Evolutionary conservation across 1,284 basidiomycete species (phyloP), one percentile per base, ranked within the genome.

Genomic region (Schizopora paradoxa): DNA sequence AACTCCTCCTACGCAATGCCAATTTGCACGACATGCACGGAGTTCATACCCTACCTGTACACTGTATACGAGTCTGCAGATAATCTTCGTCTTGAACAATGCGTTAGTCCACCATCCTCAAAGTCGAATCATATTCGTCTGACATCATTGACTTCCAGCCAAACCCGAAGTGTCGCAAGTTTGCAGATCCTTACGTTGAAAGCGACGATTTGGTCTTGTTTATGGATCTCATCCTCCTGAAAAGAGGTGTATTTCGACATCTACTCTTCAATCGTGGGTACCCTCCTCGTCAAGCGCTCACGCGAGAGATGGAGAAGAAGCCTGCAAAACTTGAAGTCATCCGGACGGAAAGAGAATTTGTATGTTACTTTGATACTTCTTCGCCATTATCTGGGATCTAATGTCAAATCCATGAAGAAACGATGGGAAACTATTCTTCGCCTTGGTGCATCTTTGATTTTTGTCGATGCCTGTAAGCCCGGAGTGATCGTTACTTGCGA

Each of bases 101-200:
- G 78, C 68, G 90, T 85, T 55, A 64, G 77, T 76, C 51, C 18
- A 44, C 33, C 23, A 44, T 35, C 51, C 45, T 48, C 41, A 28
- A 36, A 26, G 25, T 31, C 28, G 32, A 13, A 54, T 47, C 53
- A 22, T 27, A 21, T 23, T 48, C 33, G 23, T 31, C 22, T 23
- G 23, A 36, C 18, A 26, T 8, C 33, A 18, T 39, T 52, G 22
- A 35, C 41, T 38, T 25, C 29, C 23, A 41, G 27, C 13, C 3
- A 14, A 52, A 86, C 82, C 57, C 66, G 5, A 66, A 68, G 49
- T 93, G 91, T 60, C 71, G 74, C 43, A 66, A 68, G 8, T 91
- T 94, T 58, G 84, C 84, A 1, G 92, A 96, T 62, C 89, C 88
- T 48, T 90, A 94, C 54, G 88, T 95, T 50, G 91, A 95, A 60